Conservation (phyloP, 805 yeast species). For the Spathaspora hagerdaliae region DNA sequence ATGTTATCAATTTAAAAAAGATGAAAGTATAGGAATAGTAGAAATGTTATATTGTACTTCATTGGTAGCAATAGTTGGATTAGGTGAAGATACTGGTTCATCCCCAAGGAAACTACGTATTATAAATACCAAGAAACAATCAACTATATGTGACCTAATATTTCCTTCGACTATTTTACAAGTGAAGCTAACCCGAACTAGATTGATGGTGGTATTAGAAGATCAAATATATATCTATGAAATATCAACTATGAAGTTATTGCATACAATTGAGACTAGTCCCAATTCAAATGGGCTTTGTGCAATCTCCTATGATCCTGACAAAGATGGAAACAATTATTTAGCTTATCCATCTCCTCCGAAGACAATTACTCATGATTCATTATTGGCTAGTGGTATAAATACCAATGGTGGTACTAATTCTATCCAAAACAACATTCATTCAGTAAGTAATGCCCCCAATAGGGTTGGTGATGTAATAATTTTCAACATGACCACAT, state of each 20-base stretch:
- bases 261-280: conserved; percentile 44
- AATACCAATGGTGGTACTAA: conserved; percentile 39
- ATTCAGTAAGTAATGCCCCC: conserved; percentile 37
- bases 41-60: conserved; percentile 93
- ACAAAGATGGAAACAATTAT: conserved; percentile 41
- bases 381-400: conserved; percentile 37
- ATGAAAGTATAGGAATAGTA: conserved; percentile 62
- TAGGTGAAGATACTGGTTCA: conserved; percentile 64
- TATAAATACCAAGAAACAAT: conserved; percentile 70
- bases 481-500: conserved; percentile 69
- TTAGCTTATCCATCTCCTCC: conserved; percentile 80
- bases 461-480: conserved; percentile 66
- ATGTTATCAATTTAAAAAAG: conserved; percentile 28
- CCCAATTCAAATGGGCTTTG: conserved; percentile 50
- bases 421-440: conserved; percentile 36
- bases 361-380: conserved; percentile 43
- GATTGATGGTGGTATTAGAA: conserved; percentile 37
- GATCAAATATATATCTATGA: conserved; percentile 44
- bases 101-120: conserved; percentile 82
- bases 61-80: conserved; percentile 76
- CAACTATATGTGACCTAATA: conserved; percentile 41
- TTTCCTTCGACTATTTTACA: conserved; percentile 40
- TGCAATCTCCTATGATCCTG: conserved; percentile 46
- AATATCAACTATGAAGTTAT: conserved; percentile 34
- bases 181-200: conserved; percentile 31